Evolutionary conservation across 495 filamentous ascomycete genomes (phyloP).

Genomic region (Penicillium dipodomyicola): DNA sequence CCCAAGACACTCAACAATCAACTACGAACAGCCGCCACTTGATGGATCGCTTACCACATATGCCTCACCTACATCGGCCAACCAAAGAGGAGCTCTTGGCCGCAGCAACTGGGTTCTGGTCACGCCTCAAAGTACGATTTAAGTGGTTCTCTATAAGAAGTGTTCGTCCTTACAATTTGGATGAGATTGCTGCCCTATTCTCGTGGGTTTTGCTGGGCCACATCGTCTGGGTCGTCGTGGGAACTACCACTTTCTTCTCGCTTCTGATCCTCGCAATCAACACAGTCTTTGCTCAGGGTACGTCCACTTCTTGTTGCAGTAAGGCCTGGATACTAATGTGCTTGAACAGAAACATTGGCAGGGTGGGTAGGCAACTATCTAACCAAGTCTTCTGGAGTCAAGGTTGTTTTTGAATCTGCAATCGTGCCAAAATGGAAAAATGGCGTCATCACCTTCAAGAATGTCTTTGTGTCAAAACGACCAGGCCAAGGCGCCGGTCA

Average conservation of each 20-base stretch:
- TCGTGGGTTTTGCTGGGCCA: slow-evolving; percentile 95
- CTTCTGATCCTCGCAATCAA: slow-evolving; percentile 86
- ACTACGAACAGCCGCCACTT: slow-evolving; percentile 45
- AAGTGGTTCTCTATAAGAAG: slow-evolving; percentile 98
- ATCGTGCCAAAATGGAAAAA: slow-evolving; percentile 94
- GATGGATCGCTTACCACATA: slow-evolving; percentile 61
- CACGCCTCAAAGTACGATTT: slow-evolving; percentile 85
- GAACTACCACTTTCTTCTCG: slow-evolving; percentile 96
- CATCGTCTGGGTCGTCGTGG: slow-evolving; percentile 88
- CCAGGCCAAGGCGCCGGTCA: slow-evolving; percentile 74
- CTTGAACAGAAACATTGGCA: slow-evolving; percentile 74
- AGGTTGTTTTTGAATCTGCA: slow-evolving; percentile 95
- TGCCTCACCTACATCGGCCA: slow-evolving; percentile 75
- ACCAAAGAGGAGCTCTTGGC: slow-evolving; percentile 91
- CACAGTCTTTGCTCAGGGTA: slow-evolving; percentile 93
- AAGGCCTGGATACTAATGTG: slow-evolving; percentile 17
- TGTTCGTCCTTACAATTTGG: slow-evolving; percentile 89
- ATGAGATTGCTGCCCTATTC: slow-evolving; percentile 92
- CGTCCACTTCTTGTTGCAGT: slow-evolving; percentile 16
- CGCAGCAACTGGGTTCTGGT: slow-evolving; percentile 90
- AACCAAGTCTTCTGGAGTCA: slow-evolving; percentile 90
- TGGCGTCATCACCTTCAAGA: slow-evolving; percentile 92
- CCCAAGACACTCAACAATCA: slow-evolving; percentile 17
- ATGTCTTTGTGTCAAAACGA: slow-evolving; percentile 90
- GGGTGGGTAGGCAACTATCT: slow-evolving; percentile 93